Evolutionary conservation across 768 basidiomycete species (phyloP).

Genomic region (Kwoniella pini): DNA sequence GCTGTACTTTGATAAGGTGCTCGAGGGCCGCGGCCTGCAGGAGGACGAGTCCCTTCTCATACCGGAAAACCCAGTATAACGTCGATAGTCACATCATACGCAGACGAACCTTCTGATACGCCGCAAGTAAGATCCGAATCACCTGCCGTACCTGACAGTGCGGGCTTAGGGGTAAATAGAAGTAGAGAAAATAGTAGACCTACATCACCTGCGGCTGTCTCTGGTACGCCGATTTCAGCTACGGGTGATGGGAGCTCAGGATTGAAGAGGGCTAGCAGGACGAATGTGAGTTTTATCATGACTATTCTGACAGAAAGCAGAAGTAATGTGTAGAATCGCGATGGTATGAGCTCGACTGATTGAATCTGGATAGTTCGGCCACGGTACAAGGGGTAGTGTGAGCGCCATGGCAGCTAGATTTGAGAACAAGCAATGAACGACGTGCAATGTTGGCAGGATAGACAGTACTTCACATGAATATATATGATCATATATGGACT

Average conservation of each 20-base stretch:
- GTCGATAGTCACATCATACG: conserved; percentile 11
- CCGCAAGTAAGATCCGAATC: neutral
- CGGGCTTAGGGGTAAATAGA: conserved; percentile 1
- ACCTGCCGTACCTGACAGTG: neutral
- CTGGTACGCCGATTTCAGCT: conserved; percentile 1
- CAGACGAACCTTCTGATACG: neutral
- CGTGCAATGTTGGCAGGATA: too few species aligned
- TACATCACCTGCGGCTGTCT: conserved; percentile 11
- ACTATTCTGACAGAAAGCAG: too few species aligned
- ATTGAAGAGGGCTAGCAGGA: conserved; percentile 20
- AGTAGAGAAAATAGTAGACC: conserved; percentile 19
- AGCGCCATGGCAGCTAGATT: conserved; percentile 32
- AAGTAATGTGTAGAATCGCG: too few species aligned
- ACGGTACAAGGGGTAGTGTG: conserved; percentile 27
- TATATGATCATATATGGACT: too few species aligned
- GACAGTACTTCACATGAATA: too few species aligned
- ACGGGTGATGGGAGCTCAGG: conserved; percentile 10
- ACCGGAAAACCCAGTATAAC: conserved; percentile 10
- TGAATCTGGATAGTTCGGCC: conserved; percentile 22
- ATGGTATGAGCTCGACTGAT: too few species aligned
- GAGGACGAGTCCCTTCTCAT: conserved; percentile 27
- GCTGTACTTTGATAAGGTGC: conserved; percentile 18
- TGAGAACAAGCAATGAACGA: conserved; percentile 23
- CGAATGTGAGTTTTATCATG: conserved; percentile 1
- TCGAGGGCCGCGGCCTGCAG: conserved; percentile 42